Percentiles rank a stretch among this genome's conserved stretches.
Evolutionary conservation across 208 protist genomes (phyloP).

Genomic region (Zelonia costaricensis): DNA sequence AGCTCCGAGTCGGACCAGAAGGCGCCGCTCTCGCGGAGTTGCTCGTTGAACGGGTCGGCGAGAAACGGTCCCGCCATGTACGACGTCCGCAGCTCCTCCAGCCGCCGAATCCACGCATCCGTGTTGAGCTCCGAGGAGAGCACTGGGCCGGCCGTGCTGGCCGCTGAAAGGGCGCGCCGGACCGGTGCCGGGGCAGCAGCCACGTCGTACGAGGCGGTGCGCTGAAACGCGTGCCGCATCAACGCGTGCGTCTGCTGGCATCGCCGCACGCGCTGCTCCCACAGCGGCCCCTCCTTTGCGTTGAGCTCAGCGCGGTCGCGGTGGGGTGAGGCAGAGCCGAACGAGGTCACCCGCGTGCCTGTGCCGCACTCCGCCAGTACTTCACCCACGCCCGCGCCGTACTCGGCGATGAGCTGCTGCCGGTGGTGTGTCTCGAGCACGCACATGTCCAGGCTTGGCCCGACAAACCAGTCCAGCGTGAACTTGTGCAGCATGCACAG

Average conservation of each 20-base stretch:
- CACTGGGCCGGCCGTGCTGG: neutral
- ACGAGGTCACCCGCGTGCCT: too few relatives aligned
- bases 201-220: constrained; percentile 13
- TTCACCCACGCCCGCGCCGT: neutral
- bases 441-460: constrained; percentile 9
- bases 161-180: neutral
- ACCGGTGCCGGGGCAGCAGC: neutral
- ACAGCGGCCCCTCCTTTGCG: neutral
- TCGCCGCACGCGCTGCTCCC: neutral
- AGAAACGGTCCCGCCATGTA: constrained; percentile 4
- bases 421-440: constrained; percentile 21
- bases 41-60: neutral
- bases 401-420: constrained; percentile 14
- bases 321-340: too few relatives aligned
- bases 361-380: neutral
- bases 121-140: neutral
- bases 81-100: constrained; percentile 2
- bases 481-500: constrained; percentile 16
- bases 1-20: neutral
- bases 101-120: neutral
- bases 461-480: constrained; percentile 12
- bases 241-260: constrained; percentile 3
- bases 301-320: neutral
- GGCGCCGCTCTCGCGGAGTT: too few relatives aligned
- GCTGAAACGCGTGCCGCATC: constrained; percentile 1